These are phyloP conservation scores for Psilocybe azurescens DNA, from an alignment of 768 basidiomycete species.

Conservation along the genomic window DNA sequence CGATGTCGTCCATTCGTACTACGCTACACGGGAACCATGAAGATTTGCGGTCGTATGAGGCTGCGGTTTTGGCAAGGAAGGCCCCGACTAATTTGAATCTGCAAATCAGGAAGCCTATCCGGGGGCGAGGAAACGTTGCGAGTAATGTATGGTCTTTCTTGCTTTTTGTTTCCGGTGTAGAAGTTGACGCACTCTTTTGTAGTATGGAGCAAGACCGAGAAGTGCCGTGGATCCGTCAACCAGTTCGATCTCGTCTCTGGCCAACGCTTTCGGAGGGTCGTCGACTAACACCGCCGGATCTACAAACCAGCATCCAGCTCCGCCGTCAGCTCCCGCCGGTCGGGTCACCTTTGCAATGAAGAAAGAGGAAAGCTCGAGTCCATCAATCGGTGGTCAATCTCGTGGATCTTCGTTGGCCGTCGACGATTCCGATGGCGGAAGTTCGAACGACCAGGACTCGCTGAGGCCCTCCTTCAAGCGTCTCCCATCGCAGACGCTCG, in stretches of 20 bases:
- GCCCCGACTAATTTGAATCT: conserved; percentile 64
- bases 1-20: conserved; percentile 40
- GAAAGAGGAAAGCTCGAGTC: conserved; percentile 18
- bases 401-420: conserved; percentile 31
- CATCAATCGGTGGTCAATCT: conserved; percentile 11
- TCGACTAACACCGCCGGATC: not conserved
- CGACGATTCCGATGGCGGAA: conserved; percentile 30
- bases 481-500: conserved; percentile 33
- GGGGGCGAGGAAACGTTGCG: conserved; percentile 2
- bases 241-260: conserved; percentile 37
- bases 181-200: not conserved
- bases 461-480: conserved; percentile 75
- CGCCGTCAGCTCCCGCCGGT: conserved; percentile 9
- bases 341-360: conserved; percentile 12
- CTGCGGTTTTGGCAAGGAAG: conserved; percentile 74
- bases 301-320: not conserved
- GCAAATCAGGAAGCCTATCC: conserved; percentile 42
- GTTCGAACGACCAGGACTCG: conserved; percentile 13
- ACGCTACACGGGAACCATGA: conserved; percentile 52
- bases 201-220: conserved; percentile 27
- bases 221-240: conserved; percentile 22
- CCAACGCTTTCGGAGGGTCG: conserved; percentile 42
- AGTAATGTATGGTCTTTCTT: conserved; percentile 10
- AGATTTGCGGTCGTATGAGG: conserved; percentile 74
- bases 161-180: not conserved